Percentiles rank a stretch among this genome's conserved stretches.
Conservation (phyloP, 176 grass and related monocot genomes). For the Bromus sterilis region DNA sequence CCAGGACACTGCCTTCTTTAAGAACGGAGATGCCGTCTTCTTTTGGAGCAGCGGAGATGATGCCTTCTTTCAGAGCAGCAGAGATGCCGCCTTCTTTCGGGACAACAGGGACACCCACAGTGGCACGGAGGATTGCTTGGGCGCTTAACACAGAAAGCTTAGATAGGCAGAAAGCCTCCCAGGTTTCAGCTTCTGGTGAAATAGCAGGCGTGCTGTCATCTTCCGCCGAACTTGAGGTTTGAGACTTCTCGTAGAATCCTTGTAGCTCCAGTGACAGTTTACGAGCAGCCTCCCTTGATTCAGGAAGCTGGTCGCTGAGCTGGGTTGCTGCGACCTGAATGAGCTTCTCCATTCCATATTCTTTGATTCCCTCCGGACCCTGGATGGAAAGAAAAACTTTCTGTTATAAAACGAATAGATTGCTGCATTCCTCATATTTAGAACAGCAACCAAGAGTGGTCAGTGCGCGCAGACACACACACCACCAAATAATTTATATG, state of each 20-base stretch:
- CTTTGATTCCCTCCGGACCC: constrained; percentile 53
- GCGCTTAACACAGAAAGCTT: constrained; percentile 68
- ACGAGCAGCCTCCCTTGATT: constrained; percentile 98
- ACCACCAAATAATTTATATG: neutral
- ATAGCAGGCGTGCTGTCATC: neutral
- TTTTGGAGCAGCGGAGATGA: constrained; percentile 31
- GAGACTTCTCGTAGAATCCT: constrained; percentile 47
- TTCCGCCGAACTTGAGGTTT: constrained; percentile 30
- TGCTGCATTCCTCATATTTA: neutral
- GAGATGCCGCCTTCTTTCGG: constrained; percentile 58
- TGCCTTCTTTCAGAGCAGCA: constrained; percentile 35
- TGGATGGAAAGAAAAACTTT: constrained; percentile 15
- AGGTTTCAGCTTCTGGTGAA: constrained; percentile 45
- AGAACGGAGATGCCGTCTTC: constrained; percentile 42
- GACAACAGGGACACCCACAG: constrained; percentile 37
- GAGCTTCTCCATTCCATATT: constrained; percentile 72
- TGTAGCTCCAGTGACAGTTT: constrained; percentile 73
- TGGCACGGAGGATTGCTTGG: constrained; percentile 82
- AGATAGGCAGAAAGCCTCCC: constrained; percentile 80
- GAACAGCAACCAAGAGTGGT: neutral
- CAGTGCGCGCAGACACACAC: neutral
- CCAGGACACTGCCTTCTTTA: constrained; percentile 72
- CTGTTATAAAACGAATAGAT: neutral
- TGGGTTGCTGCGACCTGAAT: constrained; percentile 82
- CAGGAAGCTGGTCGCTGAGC: constrained; percentile 92